phyloP scores from a whole-genome alignment of 495 filamentous ascomycete species.

The Aspergillus wentii region DNA sequence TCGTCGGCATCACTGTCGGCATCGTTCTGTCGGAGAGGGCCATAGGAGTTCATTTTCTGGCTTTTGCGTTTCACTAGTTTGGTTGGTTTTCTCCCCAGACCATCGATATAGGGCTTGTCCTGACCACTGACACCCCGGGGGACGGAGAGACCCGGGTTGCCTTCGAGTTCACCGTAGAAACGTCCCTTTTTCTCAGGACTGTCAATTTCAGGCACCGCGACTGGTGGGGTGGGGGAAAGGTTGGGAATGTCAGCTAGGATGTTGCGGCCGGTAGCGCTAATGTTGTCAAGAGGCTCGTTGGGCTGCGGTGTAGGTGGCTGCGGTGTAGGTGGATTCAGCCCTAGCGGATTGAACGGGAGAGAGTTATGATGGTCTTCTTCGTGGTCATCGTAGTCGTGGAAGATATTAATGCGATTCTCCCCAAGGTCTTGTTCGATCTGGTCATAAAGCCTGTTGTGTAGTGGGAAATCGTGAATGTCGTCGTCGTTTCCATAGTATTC shows the following conservation, averaged over 20 bases:
- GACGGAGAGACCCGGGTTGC: conserved; percentile 16
- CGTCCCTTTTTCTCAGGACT: conserved; percentile 22
- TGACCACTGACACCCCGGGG: conserved; percentile 22
- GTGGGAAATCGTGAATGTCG: conserved; percentile 10
- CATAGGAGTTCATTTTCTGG: conserved; percentile 30
- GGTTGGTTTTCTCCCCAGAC: conserved; percentile 16
- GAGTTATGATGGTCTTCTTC: conserved; percentile 21
- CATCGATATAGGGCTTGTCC: conserved; percentile 1
- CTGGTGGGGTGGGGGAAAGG: conserved; percentile 22
- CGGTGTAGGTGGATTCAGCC: conserved; percentile 50
- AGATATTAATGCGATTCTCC: conserved; percentile 34
- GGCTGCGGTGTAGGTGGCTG: conserved; percentile 23
- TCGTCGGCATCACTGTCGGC: conserved; percentile 23
- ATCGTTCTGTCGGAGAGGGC: conserved; percentile 34
- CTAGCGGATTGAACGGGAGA: conserved; percentile 43
- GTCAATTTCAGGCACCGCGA: conserved; percentile 11
- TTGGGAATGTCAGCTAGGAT: conserved; percentile 33
- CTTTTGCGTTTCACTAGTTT: conserved; percentile 30
- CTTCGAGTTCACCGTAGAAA: conserved; percentile 35
- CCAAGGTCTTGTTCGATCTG: conserved; percentile 33
- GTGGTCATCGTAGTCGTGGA: conserved; percentile 44
- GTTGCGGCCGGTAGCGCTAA: no score
- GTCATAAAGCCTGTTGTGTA: conserved; percentile 18
- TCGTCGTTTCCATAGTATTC: conserved; percentile 36
- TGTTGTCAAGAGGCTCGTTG: conserved; percentile 10